phyloP scores from a whole-genome alignment of 768 basidiomycete genomes.

The Mycena sanguinolenta region DNA sequence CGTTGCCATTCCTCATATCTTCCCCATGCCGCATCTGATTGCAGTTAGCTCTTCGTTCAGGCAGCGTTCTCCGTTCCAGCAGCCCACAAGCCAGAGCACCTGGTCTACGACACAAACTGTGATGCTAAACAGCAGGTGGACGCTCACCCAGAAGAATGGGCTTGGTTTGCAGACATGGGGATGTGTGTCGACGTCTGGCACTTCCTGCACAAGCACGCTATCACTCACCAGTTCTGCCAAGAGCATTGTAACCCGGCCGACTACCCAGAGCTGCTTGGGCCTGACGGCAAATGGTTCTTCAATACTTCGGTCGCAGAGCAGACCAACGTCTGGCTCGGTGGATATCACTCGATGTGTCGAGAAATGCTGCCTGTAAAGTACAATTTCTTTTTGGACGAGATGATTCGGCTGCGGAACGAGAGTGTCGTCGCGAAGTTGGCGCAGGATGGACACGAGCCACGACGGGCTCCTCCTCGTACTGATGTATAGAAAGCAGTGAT shows the following conservation, averaged over 20 bases:
- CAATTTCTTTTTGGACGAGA: slow-evolving; percentile 23
- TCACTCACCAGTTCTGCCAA: slow-evolving; percentile 26
- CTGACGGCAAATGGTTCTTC: slow-evolving; percentile 40
- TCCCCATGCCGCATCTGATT: not conserved
- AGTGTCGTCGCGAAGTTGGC: slow-evolving; percentile 34
- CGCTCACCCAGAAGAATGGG: slow-evolving; percentile 1
- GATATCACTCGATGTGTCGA: slow-evolving; percentile 47
- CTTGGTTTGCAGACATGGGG: slow-evolving; percentile 23
- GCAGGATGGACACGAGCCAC: slow-evolving; percentile 33
- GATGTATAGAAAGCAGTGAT: not conserved
- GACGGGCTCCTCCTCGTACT: not conserved
- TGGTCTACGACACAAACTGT: slow-evolving; percentile 32
- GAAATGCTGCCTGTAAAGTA: slow-evolving; percentile 48
- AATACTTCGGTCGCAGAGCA: slow-evolving; percentile 40
- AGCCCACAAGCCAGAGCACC: slow-evolving; percentile 41
- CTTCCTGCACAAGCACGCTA: slow-evolving; percentile 27
- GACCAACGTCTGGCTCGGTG: slow-evolving; percentile 29
- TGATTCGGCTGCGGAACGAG: slow-evolving; percentile 49
- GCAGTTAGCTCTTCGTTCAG: slow-evolving; percentile 9
- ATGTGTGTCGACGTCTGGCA: slow-evolving; percentile 36
- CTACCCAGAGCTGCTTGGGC: slow-evolving; percentile 24
- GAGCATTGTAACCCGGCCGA: slow-evolving; percentile 22
- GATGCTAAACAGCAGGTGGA: slow-evolving; percentile 29
- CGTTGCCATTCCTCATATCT: not conserved
- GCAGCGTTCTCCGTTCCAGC: slow-evolving; percentile 42